phyloP scores from a whole-genome alignment of 1,139 yeast species.

The Sugiyamaella sp. region DNA sequence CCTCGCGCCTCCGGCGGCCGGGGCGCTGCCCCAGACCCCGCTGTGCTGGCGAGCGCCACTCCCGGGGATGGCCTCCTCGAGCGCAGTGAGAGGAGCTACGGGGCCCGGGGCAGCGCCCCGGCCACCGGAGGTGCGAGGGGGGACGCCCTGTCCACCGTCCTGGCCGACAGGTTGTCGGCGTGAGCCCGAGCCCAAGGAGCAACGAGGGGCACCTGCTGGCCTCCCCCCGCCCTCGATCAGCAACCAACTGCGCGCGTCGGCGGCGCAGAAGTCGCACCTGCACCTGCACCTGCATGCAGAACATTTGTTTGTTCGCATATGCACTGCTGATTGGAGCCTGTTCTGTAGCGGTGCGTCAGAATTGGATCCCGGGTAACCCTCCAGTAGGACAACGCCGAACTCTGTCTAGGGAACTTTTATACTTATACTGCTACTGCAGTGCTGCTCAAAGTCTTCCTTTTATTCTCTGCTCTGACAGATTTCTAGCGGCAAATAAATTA shows the following conservation, averaged over 20 bases:
- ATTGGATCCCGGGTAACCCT: conserved; percentile 1
- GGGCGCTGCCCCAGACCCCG: not conserved
- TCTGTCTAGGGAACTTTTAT: not conserved
- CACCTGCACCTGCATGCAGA: conserved; percentile 1
- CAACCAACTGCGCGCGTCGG: too few species aligned
- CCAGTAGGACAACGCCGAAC: conserved; percentile 4
- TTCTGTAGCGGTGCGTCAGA: not conserved
- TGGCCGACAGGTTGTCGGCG: too few species aligned
- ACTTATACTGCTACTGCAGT: not conserved
- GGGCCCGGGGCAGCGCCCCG: not conserved
- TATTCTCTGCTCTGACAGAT: not conserved
- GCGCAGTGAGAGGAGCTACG: not conserved
- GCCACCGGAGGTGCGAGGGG: not conserved
- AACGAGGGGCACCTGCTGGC: too few species aligned
- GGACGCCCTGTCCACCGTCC: too few species aligned
- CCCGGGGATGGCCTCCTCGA: too few species aligned
- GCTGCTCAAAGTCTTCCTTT: conserved; percentile 3
- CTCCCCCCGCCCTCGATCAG: not conserved
- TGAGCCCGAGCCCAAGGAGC: not conserved
- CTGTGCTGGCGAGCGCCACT: not conserved
- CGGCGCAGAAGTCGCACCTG: not conserved
- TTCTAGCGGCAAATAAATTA: conserved; percentile 1
- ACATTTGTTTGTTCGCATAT: not conserved
- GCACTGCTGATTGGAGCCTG: not conserved
- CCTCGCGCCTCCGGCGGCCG: not conserved